A percentile compares a stretch with the other conserved stretches of the same genome.
Evolutionary conservation across 2,329 filamentous ascomycete genomes (phyloP).

Genomic region (Aspergillus brasiliensis): DNA sequence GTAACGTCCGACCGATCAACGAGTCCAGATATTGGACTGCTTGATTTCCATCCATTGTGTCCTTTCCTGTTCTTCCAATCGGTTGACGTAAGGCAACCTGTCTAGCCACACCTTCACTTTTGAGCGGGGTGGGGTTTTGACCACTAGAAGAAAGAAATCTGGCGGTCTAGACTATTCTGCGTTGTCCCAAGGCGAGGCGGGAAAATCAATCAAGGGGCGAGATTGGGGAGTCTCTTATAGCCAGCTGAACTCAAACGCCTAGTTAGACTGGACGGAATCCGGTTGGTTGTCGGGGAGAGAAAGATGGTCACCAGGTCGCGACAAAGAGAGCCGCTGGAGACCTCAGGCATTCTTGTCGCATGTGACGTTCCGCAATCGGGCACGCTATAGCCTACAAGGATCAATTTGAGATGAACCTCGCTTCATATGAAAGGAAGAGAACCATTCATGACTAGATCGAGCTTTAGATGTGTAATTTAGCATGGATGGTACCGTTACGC

Average conservation of each 20-base stretch:
- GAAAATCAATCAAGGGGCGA: background rate
- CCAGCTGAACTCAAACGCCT: conserved; percentile 2
- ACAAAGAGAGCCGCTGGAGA: conserved; percentile 1
- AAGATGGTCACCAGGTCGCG: conserved; percentile 2
- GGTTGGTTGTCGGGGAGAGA: conserved; percentile 1
- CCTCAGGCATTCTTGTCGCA: conserved; percentile 9
- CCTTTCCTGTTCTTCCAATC: conserved; percentile 23
- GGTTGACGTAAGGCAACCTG: background rate
- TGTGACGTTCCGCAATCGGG: conserved; percentile 5
- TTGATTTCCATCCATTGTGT: conserved; percentile 36
- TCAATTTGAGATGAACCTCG: background rate
- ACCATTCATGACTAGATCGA: no score
- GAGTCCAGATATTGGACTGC: conserved; percentile 50
- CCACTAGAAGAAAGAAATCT: conserved; percentile 6
- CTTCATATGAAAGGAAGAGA: no score
- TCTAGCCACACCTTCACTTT: conserved; percentile 1
- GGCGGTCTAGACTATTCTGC: conserved; percentile 14
- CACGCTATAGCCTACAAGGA: background rate
- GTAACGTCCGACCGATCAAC: conserved; percentile 76
- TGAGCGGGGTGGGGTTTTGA: conserved; percentile 6
- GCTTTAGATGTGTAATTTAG: background rate
- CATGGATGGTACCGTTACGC: background rate
- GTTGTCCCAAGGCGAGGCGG: background rate
- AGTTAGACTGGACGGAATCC: background rate
- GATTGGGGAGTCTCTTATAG: conserved; percentile 1